Conservation (phyloP, 345 rosid species). For the Excoecaria cochinchinensis region DNA sequence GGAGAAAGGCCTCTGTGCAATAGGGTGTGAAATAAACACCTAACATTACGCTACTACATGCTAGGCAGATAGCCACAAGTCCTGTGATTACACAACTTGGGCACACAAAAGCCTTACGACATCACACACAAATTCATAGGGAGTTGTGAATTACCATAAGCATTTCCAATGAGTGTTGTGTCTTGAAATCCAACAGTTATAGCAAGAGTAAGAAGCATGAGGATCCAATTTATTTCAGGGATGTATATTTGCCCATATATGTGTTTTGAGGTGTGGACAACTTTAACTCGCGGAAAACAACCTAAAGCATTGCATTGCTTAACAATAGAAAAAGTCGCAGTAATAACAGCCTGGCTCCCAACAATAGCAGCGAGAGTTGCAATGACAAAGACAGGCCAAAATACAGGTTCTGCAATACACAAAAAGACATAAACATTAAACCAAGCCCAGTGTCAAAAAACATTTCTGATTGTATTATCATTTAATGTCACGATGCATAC, state of each 20-base stretch:
- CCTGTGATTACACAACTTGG: not conserved
- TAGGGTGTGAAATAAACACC: not conserved
- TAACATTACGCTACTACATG: not conserved
- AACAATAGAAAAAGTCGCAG: constrained; percentile 83
- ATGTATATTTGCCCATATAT: constrained; percentile 89
- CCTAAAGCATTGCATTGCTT: constrained; percentile 96
- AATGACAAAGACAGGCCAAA: constrained; percentile 87
- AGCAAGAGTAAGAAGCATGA: constrained; percentile 86
- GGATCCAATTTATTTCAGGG: constrained; percentile 96
- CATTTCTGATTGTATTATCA: not conserved
- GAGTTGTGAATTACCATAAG: constrained; percentile 62
- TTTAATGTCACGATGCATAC: constrained; percentile 37
- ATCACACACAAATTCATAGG: not conserved
- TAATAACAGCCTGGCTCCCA: constrained; percentile 86
- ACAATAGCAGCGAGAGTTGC: constrained; percentile 92
- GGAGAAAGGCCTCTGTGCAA: not conserved
- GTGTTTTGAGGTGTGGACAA: constrained; percentile 85
- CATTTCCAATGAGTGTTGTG: constrained; percentile 84
- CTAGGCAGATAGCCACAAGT: not conserved
- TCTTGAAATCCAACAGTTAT: constrained; percentile 72
- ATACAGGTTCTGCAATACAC: constrained; percentile 55
- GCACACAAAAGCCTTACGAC: not conserved
- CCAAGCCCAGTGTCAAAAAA: constrained; percentile 8
- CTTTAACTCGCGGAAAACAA: constrained; percentile 92
- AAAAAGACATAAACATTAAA: constrained; percentile 24